These are phyloP conservation scores for Tolypocladium paradoxum DNA, from an alignment of 2,329 filamentous ascomycete genomes.

Conservation along the genomic window DNA sequence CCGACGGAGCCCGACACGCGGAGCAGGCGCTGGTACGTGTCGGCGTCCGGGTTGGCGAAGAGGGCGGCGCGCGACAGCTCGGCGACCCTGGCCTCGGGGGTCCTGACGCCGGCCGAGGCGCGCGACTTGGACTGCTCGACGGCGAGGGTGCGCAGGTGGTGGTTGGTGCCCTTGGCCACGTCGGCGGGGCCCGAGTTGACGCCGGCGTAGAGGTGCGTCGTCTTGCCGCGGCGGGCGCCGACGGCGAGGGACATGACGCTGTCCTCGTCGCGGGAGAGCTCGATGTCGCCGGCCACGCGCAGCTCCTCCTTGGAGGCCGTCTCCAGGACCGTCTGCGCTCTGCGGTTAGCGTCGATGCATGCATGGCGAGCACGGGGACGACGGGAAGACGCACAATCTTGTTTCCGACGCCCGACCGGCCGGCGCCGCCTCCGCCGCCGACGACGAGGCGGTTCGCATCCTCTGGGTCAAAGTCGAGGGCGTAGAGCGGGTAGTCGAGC, in stretches of 20 bases:
- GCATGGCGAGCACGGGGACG: background rate
- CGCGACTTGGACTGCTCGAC: slow-evolving; percentile 34
- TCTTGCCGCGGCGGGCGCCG: slow-evolving; percentile 47
- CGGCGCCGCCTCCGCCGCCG: slow-evolving; percentile 77
- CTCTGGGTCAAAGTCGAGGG: slow-evolving; percentile 77
- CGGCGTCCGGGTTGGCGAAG: slow-evolving; percentile 37
- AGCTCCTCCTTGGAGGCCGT: slow-evolving; percentile 54
- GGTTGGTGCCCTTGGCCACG: slow-evolving; percentile 65
- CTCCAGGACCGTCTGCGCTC: slow-evolving; percentile 58
- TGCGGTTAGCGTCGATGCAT: slow-evolving; percentile 7
- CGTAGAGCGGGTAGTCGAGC: slow-evolving; percentile 75
- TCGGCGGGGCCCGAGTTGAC: slow-evolving; percentile 72
- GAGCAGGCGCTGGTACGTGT: slow-evolving; percentile 49
- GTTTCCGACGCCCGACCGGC: slow-evolving; percentile 73
- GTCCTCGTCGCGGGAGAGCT: slow-evolving; percentile 76
- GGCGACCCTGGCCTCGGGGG: slow-evolving; percentile 27
- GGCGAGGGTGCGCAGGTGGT: slow-evolving; percentile 70
- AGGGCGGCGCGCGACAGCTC: slow-evolving; percentile 42
- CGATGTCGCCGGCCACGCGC: slow-evolving; percentile 57
- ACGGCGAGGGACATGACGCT: slow-evolving; percentile 75
- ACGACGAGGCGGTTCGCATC: slow-evolving; percentile 68
- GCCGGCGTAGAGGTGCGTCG: slow-evolving; percentile 54
- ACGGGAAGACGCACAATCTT: slow-evolving; percentile 54
- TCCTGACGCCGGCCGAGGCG: slow-evolving; percentile 16
- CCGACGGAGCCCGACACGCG: slow-evolving; percentile 57